phyloP scores from a whole-genome alignment of 345 rosid species.

The Atalantia buxifolia region DNA sequence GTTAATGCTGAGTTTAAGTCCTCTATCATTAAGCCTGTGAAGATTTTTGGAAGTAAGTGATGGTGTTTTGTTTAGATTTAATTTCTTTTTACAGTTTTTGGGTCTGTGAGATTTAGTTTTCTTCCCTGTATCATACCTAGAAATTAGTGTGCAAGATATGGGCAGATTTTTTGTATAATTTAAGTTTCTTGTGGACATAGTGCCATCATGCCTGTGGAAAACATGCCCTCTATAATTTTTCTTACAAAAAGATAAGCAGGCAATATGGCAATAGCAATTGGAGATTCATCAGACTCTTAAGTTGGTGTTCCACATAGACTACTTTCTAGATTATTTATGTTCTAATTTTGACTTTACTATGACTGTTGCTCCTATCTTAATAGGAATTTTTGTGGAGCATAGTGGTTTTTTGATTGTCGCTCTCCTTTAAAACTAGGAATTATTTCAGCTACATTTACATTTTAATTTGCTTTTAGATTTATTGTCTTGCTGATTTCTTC shows the following conservation, averaged over 20 bases:
- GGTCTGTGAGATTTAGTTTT: neutral
- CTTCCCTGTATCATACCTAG: neutral
- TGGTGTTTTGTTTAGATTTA: neutral
- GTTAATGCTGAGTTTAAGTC: constrained; percentile 29
- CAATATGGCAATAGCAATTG: neutral
- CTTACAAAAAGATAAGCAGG: neutral
- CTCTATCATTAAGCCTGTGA: constrained; percentile 39
- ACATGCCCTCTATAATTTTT: neutral
- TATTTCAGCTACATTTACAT: neutral
- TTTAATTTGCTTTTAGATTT: neutral
- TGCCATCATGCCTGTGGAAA: neutral
- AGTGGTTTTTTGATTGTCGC: neutral
- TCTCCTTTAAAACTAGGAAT: neutral
- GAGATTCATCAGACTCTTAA: neutral
- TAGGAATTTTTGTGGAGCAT: neutral
- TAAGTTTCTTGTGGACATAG: neutral
- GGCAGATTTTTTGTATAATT: neutral
- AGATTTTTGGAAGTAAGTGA: constrained; percentile 44
- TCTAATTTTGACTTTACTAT: neutral
- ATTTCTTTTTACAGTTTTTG: neutral
- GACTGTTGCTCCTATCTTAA: neutral
- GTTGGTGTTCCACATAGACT: neutral
- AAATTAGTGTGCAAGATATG: neutral
- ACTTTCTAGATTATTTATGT: neutral
- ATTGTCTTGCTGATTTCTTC: neutral